Evolutionary conservation across 768 basidiomycete species (phyloP).

Genomic region (Auricularia cornea): DNA sequence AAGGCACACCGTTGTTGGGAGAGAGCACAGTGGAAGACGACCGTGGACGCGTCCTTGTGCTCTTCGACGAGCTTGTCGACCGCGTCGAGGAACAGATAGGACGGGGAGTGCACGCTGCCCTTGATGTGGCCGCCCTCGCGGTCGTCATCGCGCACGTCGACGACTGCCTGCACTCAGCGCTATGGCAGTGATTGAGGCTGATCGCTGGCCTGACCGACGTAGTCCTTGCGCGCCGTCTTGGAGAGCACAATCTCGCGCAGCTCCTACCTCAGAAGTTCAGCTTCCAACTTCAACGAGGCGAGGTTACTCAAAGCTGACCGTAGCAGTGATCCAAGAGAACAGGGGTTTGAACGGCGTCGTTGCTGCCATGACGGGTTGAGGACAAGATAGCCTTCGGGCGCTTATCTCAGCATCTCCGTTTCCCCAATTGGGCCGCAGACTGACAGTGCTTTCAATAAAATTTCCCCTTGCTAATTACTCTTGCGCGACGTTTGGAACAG

Average conservation of each 20-base stretch:
- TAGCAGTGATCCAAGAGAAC: background rate
- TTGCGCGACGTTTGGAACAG: too few relatives aligned
- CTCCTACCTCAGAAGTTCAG: background rate
- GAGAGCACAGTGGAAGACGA: slow-evolving; percentile 73
- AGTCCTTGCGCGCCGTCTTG: slow-evolving; percentile 54
- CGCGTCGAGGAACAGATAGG: slow-evolving; percentile 43
- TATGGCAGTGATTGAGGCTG: background rate
- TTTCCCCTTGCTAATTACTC: too few relatives aligned
- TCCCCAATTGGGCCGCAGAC: too few relatives aligned
- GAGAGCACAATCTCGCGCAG: slow-evolving; percentile 15
- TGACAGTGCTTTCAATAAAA: too few relatives aligned
- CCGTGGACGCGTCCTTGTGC: slow-evolving; percentile 49
- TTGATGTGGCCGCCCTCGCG: slow-evolving; percentile 73
- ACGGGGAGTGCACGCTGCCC: slow-evolving; percentile 54
- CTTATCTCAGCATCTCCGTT: background rate
- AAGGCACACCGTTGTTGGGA: slow-evolving; percentile 61
- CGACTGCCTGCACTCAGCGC: slow-evolving; percentile 25
- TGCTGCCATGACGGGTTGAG: background rate
- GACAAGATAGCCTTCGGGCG: background rate
- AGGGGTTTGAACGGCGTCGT: background rate
- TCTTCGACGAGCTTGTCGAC: slow-evolving; percentile 53
- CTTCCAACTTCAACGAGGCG: too few relatives aligned
- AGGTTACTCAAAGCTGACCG: background rate
- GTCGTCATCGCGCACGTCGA: slow-evolving; percentile 84
- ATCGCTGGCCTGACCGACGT: slow-evolving; percentile 23